Percentiles rank a stretch among this genome's conserved stretches.
These are phyloP conservation scores for Barnettozyma californica DNA, from an alignment of 805 yeast genomes.

Conservation along the genomic window DNA sequence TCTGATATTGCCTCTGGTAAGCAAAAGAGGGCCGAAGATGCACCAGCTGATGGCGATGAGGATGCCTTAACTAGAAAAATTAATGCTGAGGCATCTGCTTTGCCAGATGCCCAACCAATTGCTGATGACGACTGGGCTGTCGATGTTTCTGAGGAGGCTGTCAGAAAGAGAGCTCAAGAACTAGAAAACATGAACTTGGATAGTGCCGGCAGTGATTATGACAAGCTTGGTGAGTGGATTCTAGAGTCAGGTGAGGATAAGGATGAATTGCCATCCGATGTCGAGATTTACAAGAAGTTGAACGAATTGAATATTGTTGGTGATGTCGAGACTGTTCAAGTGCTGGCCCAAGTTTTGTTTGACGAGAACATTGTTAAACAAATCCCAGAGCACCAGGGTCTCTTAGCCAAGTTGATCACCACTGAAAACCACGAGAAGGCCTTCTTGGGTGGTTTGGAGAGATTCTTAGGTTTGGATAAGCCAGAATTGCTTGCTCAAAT, in stretches of 20 bases:
- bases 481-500: constrained; percentile 64
- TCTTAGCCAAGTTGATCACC: constrained; percentile 71
- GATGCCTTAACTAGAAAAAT: constrained; percentile 73
- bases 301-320: constrained; percentile 67
- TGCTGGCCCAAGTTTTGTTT: constrained; percentile 85
- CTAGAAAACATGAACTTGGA: constrained; percentile 58
- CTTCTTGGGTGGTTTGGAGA: constrained; percentile 92
- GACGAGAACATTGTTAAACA: constrained; percentile 71
- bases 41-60: constrained; percentile 51
- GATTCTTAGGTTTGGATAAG: constrained; percentile 79
- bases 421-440: constrained; percentile 74
- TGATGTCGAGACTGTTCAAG: constrained; percentile 78
- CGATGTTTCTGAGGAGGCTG: constrained; percentile 95
- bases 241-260: constrained; percentile 47
- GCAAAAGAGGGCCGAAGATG: constrained; percentile 27
- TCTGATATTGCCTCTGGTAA: constrained; percentile 67
- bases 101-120: constrained; percentile 56
- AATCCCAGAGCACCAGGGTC: constrained; percentile 72
- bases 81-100: constrained; percentile 76
- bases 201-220: constrained; percentile 44
- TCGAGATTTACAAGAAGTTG: constrained; percentile 89
- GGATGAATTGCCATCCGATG: constrained; percentile 67
- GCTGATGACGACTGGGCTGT: constrained; percentile 97
- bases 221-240: constrained; percentile 89
- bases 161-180: constrained; percentile 84